These are phyloP conservation scores for Metschnikowia cerradonensis DNA, from an alignment of 805 yeast genomes.

Conservation along the genomic window DNA sequence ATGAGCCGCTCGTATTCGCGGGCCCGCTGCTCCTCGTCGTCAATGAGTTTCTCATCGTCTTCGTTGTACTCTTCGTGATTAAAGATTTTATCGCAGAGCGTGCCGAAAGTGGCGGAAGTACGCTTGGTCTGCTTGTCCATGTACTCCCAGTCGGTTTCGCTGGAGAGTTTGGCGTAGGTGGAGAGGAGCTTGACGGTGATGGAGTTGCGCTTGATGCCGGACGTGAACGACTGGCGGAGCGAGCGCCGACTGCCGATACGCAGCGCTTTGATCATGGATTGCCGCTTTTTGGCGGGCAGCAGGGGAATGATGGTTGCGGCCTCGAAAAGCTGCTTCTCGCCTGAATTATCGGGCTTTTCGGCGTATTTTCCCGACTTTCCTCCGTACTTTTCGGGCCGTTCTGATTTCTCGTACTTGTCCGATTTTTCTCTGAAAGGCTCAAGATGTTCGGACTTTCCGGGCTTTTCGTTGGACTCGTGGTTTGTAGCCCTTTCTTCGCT, in stretches of 20 bases:
- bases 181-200: slow-evolving; percentile 67
- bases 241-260: slow-evolving; percentile 34
- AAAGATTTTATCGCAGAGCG: slow-evolving; percentile 71
- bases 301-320: slow-evolving; percentile 7
- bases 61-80: slow-evolving; percentile 56
- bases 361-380: too few species aligned
- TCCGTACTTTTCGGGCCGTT: not conserved
- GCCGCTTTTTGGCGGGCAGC: slow-evolving; percentile 19
- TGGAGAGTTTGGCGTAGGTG: slow-evolving; percentile 67
- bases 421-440: not conserved
- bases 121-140: slow-evolving; percentile 71
- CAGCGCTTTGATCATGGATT: slow-evolving; percentile 21
- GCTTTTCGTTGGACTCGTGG: not conserved
- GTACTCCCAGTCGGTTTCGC: slow-evolving; percentile 62
- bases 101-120: slow-evolving; percentile 74
- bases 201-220: slow-evolving; percentile 59
- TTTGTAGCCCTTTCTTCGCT: slow-evolving; percentile 9
- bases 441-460: not conserved
- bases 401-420: not conserved
- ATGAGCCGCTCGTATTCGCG: slow-evolving; percentile 44
- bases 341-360: not conserved
- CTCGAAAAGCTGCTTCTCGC: not conserved
- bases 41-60: slow-evolving; percentile 45
- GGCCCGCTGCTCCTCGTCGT: slow-evolving; percentile 41
- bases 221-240: slow-evolving; percentile 35